phyloP scores from a whole-genome alignment of 2,329 filamentous ascomycete genomes.

The Cladosporium sphaerospermum region DNA sequence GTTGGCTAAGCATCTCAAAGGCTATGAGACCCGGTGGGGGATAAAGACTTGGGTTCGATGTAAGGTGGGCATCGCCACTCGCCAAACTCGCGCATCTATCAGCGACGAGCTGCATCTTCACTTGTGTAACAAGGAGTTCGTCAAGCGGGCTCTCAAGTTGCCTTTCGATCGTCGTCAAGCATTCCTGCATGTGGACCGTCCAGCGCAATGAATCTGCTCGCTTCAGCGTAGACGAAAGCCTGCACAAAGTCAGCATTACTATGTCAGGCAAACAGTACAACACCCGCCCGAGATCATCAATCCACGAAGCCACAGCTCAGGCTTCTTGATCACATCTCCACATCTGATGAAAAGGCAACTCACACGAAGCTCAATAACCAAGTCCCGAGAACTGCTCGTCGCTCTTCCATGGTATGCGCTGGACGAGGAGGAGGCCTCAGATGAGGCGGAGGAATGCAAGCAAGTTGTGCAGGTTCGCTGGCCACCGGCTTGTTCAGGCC shows the following conservation, averaged over 20 bases:
- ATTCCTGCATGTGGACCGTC: constrained; percentile 21
- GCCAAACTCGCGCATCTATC: constrained; percentile 13
- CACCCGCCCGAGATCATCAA: not conserved
- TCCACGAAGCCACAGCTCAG: too few relatives aligned
- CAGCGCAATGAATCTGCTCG: constrained; percentile 19
- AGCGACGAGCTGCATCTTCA: constrained; percentile 21
- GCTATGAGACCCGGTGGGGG: constrained; percentile 1
- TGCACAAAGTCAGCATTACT: not conserved
- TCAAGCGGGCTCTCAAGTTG: constrained; percentile 13
- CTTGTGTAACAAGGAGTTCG: constrained; percentile 15
- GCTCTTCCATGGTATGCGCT: constrained; percentile 9
- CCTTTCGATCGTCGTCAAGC: constrained; percentile 15
- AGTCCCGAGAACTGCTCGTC: constrained; percentile 9
- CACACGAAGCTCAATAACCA: not conserved
- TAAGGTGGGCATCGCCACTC: not conserved
- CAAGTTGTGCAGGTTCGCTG: constrained; percentile 3
- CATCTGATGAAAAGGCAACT: too few relatives aligned
- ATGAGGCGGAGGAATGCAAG: constrained; percentile 3
- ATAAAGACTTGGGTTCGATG: not conserved
- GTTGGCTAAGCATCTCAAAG: constrained; percentile 2
- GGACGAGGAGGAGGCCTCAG: constrained; percentile 1
- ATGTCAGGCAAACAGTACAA: not conserved
- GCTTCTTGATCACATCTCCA: too few relatives aligned
- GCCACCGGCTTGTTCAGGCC: constrained; percentile 4
- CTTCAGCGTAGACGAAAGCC: constrained; percentile 3